Evolutionary conservation across 2,329 filamentous ascomycete genomes (phyloP).

Genomic region (Botrytis paeoniae): DNA sequence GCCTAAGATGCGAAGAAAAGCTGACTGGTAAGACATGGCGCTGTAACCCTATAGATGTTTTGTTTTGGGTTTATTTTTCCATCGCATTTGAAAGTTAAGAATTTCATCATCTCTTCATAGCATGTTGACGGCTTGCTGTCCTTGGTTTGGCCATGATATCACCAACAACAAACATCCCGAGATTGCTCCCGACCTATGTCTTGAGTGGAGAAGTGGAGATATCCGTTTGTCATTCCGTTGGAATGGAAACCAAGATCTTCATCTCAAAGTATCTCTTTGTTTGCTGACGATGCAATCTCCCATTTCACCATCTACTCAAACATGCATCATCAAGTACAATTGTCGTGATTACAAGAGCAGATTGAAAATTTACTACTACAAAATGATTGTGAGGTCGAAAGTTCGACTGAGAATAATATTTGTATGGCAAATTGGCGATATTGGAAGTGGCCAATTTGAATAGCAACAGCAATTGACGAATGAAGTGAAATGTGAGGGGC

Average conservation of each 20-base stretch:
- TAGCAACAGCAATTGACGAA: neutral
- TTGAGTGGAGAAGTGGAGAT: neutral
- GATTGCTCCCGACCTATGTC: constrained; percentile 1
- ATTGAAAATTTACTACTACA: neutral
- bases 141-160: neutral
- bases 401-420: neutral
- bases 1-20: neutral
- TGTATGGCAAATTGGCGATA: neutral
- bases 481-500: neutral
- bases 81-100: neutral
- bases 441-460: neutral
- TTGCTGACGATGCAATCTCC: too few species aligned
- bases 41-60: neutral
- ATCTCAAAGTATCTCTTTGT: neutral
- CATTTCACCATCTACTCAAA: neutral
- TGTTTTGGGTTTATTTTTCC: neutral
- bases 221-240: constrained; percentile 1
- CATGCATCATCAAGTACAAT: neutral
- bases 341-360: neutral
- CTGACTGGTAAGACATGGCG: neutral
- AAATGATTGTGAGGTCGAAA: neutral
- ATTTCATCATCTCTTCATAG: neutral
- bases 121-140: neutral
- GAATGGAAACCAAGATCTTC: constrained; percentile 2
- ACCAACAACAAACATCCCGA: neutral